These are phyloP conservation scores for Phytophthora niederhauseri DNA, from an alignment of 352 stramenopile genomes.

Conservation along the genomic window DNA sequence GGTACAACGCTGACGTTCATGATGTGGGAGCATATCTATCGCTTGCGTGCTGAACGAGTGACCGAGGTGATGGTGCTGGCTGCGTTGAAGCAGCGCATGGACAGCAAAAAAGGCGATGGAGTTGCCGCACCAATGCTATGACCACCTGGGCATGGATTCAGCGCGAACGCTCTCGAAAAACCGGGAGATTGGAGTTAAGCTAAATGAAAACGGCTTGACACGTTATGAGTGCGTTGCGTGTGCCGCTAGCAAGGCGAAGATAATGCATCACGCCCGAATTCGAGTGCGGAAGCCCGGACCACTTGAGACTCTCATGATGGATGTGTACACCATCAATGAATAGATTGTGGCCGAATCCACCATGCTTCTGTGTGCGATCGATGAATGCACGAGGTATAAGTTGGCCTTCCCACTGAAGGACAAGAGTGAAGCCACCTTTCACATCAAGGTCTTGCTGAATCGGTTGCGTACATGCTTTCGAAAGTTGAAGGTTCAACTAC, in stretches of 20 bases:
- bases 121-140: slow-evolving; percentile 15
- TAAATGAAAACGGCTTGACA: slow-evolving; percentile 18
- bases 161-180: slow-evolving; percentile 9
- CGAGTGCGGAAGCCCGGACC: slow-evolving; percentile 2
- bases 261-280: slow-evolving; percentile 14
- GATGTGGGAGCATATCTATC: slow-evolving; percentile 19
- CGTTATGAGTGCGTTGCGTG: slow-evolving; percentile 19
- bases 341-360: not conserved
- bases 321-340: slow-evolving; percentile 14
- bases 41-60: not conserved
- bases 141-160: slow-evolving; percentile 11
- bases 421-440: slow-evolving; percentile 17
- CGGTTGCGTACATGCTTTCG: slow-evolving; percentile 13
- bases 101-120: slow-evolving; percentile 10
- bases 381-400: slow-evolving; percentile 21
- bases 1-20: slow-evolving; percentile 8
- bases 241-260: slow-evolving; percentile 7
- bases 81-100: slow-evolving; percentile 3
- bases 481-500: not conserved
- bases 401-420: slow-evolving; percentile 16
- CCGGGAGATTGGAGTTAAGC: slow-evolving; percentile 14
- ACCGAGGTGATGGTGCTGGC: slow-evolving; percentile 13
- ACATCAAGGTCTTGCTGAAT: slow-evolving; percentile 16
- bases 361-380: slow-evolving; percentile 23
- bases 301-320: slow-evolving; percentile 8